A percentile compares a stretch with the other conserved stretches of the same genome.
phyloP scores from a whole-genome alignment of 1,284 basidiomycete species.

The Afroboletus lepidellus region DNA sequence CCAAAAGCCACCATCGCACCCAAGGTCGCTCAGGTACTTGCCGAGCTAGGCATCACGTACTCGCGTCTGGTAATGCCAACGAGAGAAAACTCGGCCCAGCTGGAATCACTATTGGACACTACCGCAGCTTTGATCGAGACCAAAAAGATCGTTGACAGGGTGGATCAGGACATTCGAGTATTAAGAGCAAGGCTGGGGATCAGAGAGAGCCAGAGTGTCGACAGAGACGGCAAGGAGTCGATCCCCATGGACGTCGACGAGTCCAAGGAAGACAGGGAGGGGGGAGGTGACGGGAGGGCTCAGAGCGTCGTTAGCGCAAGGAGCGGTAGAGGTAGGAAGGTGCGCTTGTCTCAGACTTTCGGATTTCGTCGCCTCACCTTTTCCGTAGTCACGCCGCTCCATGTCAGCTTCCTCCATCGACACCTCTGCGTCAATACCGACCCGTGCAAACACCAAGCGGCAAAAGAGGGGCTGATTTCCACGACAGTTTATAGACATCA shows the following conservation, averaged over 20 bases:
- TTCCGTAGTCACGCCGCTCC: slow-evolving; percentile 52
- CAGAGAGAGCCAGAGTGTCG: slow-evolving; percentile 43
- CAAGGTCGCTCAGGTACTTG: slow-evolving; percentile 71
- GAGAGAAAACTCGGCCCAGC: slow-evolving; percentile 66
- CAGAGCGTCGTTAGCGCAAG: slow-evolving; percentile 65
- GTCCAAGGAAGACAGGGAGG: slow-evolving; percentile 36
- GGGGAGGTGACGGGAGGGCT: slow-evolving; percentile 51
- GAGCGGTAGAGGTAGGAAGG: slow-evolving; percentile 58
- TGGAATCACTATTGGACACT: slow-evolving; percentile 74
- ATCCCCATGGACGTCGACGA: slow-evolving; percentile 40
- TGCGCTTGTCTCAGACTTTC: slow-evolving; percentile 32
- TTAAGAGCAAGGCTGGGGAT: slow-evolving; percentile 67
- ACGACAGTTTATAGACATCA: slow-evolving; percentile 3
- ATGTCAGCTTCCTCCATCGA: slow-evolving; percentile 67
- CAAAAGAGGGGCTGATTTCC: slow-evolving; percentile 50
- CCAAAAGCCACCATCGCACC: slow-evolving; percentile 74
- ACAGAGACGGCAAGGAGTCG: slow-evolving; percentile 32
- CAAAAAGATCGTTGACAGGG: slow-evolving; percentile 84
- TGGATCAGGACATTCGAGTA: slow-evolving; percentile 79
- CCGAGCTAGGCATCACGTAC: slow-evolving; percentile 74
- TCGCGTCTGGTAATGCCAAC: slow-evolving; percentile 90
- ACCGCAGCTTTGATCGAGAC: slow-evolving; percentile 76
- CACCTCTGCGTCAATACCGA: slow-evolving; percentile 51
- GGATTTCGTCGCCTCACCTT: neutral
- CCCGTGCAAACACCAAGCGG: slow-evolving; percentile 53